phyloP scores from a whole-genome alignment of 768 basidiomycete species.

The Holtermannia corniformis region DNA sequence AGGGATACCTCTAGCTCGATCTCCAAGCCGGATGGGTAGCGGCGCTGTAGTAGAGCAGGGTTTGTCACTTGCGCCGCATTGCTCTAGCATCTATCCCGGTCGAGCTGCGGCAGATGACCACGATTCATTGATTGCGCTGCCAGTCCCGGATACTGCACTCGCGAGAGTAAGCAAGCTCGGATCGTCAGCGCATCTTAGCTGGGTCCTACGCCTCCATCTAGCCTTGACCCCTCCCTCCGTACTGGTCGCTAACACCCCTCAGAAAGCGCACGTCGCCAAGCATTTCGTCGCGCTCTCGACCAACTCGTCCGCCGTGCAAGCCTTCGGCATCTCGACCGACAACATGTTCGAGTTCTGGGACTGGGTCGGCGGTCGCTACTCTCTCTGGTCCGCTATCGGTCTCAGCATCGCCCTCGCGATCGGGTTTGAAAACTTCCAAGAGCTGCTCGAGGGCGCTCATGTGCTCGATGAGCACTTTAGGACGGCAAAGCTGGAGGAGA shows the following conservation, averaged over 20 bases:
- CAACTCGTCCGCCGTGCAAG: slow-evolving; percentile 84
- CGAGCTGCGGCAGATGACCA: no score
- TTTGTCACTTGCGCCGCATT: no score
- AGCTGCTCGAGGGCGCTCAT: slow-evolving; percentile 82
- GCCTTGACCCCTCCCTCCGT: neutral
- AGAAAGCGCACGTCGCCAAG: slow-evolving; percentile 84
- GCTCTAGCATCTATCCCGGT: no score
- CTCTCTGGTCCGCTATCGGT: slow-evolving; percentile 96
- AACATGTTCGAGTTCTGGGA: slow-evolving; percentile 99
- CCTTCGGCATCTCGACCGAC: slow-evolving; percentile 76
- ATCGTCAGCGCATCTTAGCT: no score
- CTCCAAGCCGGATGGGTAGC: no score
- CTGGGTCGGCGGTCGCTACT: slow-evolving; percentile 99
- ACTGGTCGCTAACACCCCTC: slow-evolving; percentile 4
- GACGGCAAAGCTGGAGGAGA: slow-evolving; percentile 73
- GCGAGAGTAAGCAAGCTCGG: no score
- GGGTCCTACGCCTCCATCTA: no score
- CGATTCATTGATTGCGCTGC: no score
- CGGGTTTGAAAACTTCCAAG: slow-evolving; percentile 87
- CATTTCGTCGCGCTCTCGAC: slow-evolving; percentile 98
- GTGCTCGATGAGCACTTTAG: slow-evolving; percentile 98
- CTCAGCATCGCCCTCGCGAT: slow-evolving; percentile 86
- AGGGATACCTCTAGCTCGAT: no score
- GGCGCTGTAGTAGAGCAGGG: no score
- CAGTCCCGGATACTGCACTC: no score